phyloP scores from a whole-genome alignment of 805 yeast species.

The Debaryomyces hansenii region DNA sequence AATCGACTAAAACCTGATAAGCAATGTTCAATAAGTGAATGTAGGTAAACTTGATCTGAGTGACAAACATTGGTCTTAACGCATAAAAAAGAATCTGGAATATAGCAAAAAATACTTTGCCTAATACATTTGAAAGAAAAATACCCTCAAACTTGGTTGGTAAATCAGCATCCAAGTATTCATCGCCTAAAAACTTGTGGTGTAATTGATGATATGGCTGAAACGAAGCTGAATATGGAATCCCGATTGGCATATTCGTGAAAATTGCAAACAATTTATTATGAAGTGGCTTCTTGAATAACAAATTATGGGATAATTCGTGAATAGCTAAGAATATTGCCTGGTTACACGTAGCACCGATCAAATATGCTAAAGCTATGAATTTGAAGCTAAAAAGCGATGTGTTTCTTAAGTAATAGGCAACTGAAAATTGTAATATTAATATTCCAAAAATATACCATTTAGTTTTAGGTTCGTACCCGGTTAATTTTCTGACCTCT shows the following conservation, averaged over 20 bases:
- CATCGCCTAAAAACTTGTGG: slow-evolving; percentile 88
- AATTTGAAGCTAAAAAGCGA: slow-evolving; percentile 54
- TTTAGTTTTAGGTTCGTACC: slow-evolving; percentile 84
- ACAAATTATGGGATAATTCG: slow-evolving; percentile 82
- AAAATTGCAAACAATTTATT: slow-evolving; percentile 77
- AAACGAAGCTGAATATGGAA: slow-evolving; percentile 86
- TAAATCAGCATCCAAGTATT: slow-evolving; percentile 78
- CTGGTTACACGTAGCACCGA: slow-evolving; percentile 87
- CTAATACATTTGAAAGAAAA: slow-evolving; percentile 71
- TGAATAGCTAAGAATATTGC: slow-evolving; percentile 86
- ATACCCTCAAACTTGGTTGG: slow-evolving; percentile 81
- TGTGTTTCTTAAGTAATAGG: slow-evolving; percentile 60
- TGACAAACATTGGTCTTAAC: slow-evolving; percentile 82
- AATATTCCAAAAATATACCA: slow-evolving; percentile 71
- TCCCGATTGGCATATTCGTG: slow-evolving; percentile 82
- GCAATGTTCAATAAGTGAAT: slow-evolving; percentile 71
- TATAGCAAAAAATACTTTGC: slow-evolving; percentile 88
- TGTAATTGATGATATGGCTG: slow-evolving; percentile 90
- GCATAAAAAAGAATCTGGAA: slow-evolving; percentile 90
- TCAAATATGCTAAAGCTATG: slow-evolving; percentile 63
- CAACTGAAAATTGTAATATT: slow-evolving; percentile 61
- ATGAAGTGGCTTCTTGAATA: slow-evolving; percentile 74
- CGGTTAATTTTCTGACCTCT: slow-evolving; percentile 74
- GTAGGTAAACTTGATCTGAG: slow-evolving; percentile 70
- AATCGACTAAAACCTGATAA: slow-evolving; percentile 61